phyloP scores from a whole-genome alignment of 2,329 filamentous ascomycete genomes.

The Cephalotrichum gorgonifer region DNA sequence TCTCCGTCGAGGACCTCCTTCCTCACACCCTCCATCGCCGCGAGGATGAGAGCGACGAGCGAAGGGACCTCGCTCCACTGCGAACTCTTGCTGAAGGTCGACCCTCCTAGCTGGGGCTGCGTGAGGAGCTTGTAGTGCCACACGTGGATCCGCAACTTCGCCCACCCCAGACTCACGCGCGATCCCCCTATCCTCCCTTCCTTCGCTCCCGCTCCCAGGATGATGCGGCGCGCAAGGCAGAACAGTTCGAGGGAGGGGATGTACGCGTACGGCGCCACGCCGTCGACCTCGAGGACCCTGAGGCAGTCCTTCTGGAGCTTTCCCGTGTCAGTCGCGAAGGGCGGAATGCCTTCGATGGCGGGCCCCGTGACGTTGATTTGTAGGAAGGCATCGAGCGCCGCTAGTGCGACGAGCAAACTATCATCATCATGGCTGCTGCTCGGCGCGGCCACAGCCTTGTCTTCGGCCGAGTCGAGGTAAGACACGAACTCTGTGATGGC shows the following conservation, averaged over 20 bases:
- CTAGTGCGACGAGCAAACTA: constrained; percentile 47
- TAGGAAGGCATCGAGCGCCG: constrained; percentile 67
- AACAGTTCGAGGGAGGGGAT: constrained; percentile 80
- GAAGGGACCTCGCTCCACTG: constrained; percentile 50
- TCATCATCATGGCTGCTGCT: constrained; percentile 4
- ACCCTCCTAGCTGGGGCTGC: constrained; percentile 43
- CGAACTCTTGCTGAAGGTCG: constrained; percentile 43
- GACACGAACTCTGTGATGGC: background rate
- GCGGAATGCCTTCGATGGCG: constrained; percentile 35
- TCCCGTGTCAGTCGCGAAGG: constrained; percentile 19
- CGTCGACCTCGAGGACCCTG: constrained; percentile 65
- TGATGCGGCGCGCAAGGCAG: constrained; percentile 52
- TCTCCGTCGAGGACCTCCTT: constrained; percentile 22
- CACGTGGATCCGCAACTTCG: constrained; percentile 61
- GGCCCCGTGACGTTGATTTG: constrained; percentile 86
- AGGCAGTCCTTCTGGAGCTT: constrained; percentile 49
- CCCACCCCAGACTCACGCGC: constrained; percentile 43
- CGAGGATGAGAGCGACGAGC: constrained; percentile 39
- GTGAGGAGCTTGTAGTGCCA: constrained; percentile 53
- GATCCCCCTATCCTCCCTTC: constrained; percentile 15
- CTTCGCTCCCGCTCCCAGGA: constrained; percentile 17
- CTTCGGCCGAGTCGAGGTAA: background rate
- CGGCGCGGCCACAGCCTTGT: background rate
- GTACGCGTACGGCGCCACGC: constrained; percentile 74
- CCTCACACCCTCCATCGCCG: constrained; percentile 30